These are phyloP conservation scores for Aechmea fasciata DNA, from an alignment of 176 grass and related monocot species.

Conservation along the genomic window DNA sequence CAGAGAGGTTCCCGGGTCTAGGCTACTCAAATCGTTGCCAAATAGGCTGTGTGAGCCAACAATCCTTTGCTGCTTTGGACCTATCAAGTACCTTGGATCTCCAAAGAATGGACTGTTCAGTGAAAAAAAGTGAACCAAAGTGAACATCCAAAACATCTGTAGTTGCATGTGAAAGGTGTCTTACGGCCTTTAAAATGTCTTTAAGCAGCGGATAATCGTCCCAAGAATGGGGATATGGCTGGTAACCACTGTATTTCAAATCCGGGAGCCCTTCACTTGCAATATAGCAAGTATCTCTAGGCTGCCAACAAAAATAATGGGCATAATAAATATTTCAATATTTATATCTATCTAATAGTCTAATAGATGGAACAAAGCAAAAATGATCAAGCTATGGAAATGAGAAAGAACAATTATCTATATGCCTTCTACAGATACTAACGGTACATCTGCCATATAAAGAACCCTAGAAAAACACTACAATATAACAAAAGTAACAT, in stretches of 20 bases:
- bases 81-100: too few relatives aligned
- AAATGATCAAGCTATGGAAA: neutral
- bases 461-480: too few relatives aligned
- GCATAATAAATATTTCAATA: neutral
- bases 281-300: conserved; percentile 62
- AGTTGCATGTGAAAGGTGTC: conserved; percentile 2
- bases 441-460: too few relatives aligned
- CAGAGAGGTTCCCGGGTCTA: too few relatives aligned
- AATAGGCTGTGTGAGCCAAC: too few relatives aligned
- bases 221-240: conserved; percentile 57
- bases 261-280: conserved; percentile 52
- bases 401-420: neutral
- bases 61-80: too few relatives aligned
- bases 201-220: conserved; percentile 79
- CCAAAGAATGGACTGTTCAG: too few relatives aligned
- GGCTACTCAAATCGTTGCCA: too few relatives aligned
- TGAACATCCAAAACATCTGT: neutral
- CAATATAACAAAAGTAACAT: too few relatives aligned
- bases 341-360: neutral
- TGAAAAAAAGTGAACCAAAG: too few relatives aligned
- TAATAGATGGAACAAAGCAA: neutral
- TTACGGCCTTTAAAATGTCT: conserved; percentile 60
- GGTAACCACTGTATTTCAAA: conserved; percentile 70
- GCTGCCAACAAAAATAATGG: conserved; percentile 21
- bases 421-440: too few relatives aligned